phyloP scores from a whole-genome alignment of 2,329 filamentous ascomycete genomes.

The Penicillium occitanis region DNA sequence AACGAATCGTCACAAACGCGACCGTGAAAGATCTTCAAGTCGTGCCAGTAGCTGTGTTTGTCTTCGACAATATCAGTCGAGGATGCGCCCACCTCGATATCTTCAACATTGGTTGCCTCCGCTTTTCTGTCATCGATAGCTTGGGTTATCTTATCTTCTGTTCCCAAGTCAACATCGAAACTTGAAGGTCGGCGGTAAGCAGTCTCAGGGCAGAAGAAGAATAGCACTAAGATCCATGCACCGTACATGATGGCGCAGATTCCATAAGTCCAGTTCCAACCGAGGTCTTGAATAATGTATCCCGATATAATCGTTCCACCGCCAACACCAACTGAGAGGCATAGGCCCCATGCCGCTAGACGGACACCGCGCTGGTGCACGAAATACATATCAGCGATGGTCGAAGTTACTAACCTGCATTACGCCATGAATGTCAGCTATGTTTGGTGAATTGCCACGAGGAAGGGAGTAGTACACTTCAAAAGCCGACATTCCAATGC shows the following conservation, averaged over 20 bases:
- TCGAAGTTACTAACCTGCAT: neutral
- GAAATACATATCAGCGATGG: conserved; percentile 3
- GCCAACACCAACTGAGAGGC: conserved; percentile 39
- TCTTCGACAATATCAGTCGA: neutral
- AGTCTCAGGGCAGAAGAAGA: conserved; percentile 28
- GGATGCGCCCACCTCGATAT: neutral
- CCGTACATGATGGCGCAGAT: conserved; percentile 28
- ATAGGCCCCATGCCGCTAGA: neutral
- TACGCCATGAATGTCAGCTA: neutral
- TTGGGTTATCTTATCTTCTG: neutral
- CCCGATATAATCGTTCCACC: conserved; percentile 41
- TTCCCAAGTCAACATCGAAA: neutral
- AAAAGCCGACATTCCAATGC: conserved; percentile 26
- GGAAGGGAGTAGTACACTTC: conserved; percentile 21
- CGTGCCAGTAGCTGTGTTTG: conserved; percentile 7
- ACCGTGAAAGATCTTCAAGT: conserved; percentile 23
- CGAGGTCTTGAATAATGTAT: conserved; percentile 43
- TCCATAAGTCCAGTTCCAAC: conserved; percentile 44
- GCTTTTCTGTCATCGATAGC: neutral
- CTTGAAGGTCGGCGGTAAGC: conserved; percentile 21
- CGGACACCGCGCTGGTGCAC: neutral
- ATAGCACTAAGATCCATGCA: conserved; percentile 27
- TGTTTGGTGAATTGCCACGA: neutral
- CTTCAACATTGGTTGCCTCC: neutral
- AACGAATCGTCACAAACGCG: conserved; percentile 5